Conservation (phyloP, 495 filamentous ascomycete species). For the Penicillium taxi region DNA sequence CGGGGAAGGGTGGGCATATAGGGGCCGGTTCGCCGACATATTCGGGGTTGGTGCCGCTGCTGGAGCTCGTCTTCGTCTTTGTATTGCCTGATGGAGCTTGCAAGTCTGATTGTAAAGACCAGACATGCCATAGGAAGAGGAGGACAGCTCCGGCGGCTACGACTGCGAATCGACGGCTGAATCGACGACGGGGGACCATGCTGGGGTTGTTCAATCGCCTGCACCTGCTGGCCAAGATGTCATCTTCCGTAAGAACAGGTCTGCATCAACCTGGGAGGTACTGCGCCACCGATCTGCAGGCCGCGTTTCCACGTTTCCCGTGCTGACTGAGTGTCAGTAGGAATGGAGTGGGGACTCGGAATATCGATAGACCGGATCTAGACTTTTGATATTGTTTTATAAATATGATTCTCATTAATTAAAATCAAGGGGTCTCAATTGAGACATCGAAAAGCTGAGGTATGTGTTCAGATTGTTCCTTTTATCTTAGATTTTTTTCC, state of each 20-base stretch:
- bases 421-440: too few relatives aligned
- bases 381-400: too few relatives aligned
- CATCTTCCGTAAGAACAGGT: conserved; percentile 9
- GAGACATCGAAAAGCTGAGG: too few relatives aligned
- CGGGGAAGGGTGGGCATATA: conserved; percentile 32
- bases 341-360: too few relatives aligned
- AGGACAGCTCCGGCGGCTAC: conserved; percentile 21
- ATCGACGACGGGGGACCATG: conserved; percentile 26
- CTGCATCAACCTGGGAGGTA: conserved; percentile 2
- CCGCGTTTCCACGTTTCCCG: conserved; percentile 6
- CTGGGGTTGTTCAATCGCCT: conserved; percentile 13
- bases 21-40: conserved; percentile 10
- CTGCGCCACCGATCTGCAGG: conserved; percentile 3
- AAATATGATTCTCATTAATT: too few relatives aligned
- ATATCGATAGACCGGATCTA: too few relatives aligned
- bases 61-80: background rate
- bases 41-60: conserved; percentile 5
- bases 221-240: conserved; percentile 5
- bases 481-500: too few relatives aligned
- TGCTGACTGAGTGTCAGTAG: too few relatives aligned
- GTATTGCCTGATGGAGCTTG: background rate
- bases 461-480: too few relatives aligned
- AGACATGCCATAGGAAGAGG: conserved; percentile 30
- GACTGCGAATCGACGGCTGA: conserved; percentile 23
- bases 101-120: conserved; percentile 18